Percentiles rank a stretch among this genome's conserved stretches.
Evolutionary conservation across 495 filamentous ascomycete species (phyloP).

Genomic region (Pseudoneurospora amorphoporcata): DNA sequence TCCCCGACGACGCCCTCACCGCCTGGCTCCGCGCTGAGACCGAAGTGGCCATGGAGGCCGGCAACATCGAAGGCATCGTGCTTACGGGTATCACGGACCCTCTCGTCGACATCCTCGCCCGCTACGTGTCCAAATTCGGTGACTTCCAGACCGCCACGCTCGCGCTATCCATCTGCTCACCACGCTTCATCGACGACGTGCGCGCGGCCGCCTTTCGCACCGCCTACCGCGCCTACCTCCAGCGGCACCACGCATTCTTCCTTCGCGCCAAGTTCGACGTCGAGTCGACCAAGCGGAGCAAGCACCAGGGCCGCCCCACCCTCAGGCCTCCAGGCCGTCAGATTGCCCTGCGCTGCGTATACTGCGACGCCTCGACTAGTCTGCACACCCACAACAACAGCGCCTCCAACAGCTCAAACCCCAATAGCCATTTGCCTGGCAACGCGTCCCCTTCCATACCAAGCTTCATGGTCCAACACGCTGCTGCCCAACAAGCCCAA

Average conservation of each 20-base stretch:
- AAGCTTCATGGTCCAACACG: slow-evolving; percentile 6
- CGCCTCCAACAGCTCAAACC: slow-evolving; percentile 2
- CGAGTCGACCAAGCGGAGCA: slow-evolving; percentile 45
- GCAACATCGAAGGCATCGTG: slow-evolving; percentile 80
- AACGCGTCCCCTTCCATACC: background rate
- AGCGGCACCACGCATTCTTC: slow-evolving; percentile 45
- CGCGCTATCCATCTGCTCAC: slow-evolving; percentile 68
- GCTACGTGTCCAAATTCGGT: slow-evolving; percentile 75
- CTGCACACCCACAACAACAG: slow-evolving; percentile 26
- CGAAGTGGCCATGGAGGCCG: slow-evolving; percentile 52
- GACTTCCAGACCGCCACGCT: slow-evolving; percentile 87
- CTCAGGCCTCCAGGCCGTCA: slow-evolving; percentile 60
- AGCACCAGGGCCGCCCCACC: slow-evolving; percentile 52
- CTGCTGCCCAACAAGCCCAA: background rate
- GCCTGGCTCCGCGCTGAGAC: slow-evolving; percentile 58
- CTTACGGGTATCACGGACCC: slow-evolving; percentile 75
- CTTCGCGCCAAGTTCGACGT: slow-evolving; percentile 55
- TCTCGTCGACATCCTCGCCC: slow-evolving; percentile 73
- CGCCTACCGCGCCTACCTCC: slow-evolving; percentile 72
- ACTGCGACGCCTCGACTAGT: slow-evolving; percentile 54
- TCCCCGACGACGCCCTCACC: slow-evolving; percentile 67
- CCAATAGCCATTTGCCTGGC: background rate
- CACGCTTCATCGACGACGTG: slow-evolving; percentile 69
- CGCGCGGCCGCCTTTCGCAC: slow-evolving; percentile 72
- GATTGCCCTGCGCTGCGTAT: slow-evolving; percentile 71